Base-by-base conservation (phyloP, 1,284 basidiomycete species). In the Trichosporon asahii region DNA sequence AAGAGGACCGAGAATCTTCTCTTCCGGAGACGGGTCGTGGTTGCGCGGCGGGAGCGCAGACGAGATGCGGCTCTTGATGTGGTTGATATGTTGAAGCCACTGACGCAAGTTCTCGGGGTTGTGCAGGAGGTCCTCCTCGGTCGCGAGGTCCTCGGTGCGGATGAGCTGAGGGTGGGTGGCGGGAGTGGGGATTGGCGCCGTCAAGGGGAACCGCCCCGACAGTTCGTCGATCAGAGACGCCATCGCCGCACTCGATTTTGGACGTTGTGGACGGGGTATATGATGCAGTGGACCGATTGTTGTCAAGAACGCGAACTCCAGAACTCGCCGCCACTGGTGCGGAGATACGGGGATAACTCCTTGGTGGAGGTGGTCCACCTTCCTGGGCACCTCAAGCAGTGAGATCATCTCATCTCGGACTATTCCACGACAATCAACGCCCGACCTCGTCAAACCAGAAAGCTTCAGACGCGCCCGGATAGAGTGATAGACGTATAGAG, bases 61-160 rank as follows among this genome's bases (percentile, higher is more conserved):
- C 84, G 75, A 87, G 84, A 67, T 88, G 78, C 75, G 83, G 70
- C 95, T 91, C 77, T 89, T 88, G 66, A 94, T 88, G 66, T 89
- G 87, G 71, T 89, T 87, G 77, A 99, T 92, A 76, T 95, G 92
- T 0, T 90, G 86, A 87, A 92, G 90, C 97, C 97, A 99, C 75
- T 91, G 89, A 35, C 93, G 89, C 81, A 95, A 92, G 70, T 95
- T 97, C 70, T 89, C 88, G 2, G 94, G 92, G 83, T 98, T 98
- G 73, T 93, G 89, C 37, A 95, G 86, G n/a, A 99, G 88, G 83
- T 99, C 96, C 83, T 99, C 95, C 85, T 98, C 97, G 57, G 93
- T 89, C 72, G 90, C 87, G 40, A 98, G 82, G 83, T 98, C 95
- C 66, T 88, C 86, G 33, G 89, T 83, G 2, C 90, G 87, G 75